phyloP scores from a whole-genome alignment of 2,329 filamentous ascomycete genomes.

The Xylariaceae sp. region DNA sequence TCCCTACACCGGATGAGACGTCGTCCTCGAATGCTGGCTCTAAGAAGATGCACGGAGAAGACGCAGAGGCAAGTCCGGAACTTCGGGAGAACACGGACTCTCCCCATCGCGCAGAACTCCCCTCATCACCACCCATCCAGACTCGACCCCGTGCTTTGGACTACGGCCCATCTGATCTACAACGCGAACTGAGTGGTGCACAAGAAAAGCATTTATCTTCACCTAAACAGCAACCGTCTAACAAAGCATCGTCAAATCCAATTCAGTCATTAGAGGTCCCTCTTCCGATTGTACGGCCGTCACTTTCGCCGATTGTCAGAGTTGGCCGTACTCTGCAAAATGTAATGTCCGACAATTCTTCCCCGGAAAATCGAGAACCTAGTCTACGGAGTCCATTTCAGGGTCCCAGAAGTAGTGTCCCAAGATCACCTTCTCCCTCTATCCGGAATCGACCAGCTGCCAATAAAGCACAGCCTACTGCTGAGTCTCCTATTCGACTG shows the following conservation, averaged over 20 bases:
- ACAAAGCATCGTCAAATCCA: constrained; percentile 18
- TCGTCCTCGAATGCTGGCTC: constrained; percentile 35
- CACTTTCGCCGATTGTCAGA: constrained; percentile 53
- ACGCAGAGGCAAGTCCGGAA: constrained; percentile 12
- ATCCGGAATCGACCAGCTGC: constrained; percentile 12
- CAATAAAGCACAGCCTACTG: constrained; percentile 17
- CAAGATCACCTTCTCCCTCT: constrained; percentile 26
- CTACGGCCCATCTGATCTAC: constrained; percentile 21
- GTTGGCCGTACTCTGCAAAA: constrained; percentile 52
- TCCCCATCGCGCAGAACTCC: constrained; percentile 26
- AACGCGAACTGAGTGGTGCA: constrained; percentile 23
- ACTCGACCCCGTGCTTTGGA: constrained; percentile 26
- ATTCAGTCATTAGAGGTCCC: constrained; percentile 24
- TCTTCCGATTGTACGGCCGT: constrained; percentile 21
- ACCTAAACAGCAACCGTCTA: constrained; percentile 19
- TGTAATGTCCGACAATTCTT: constrained; percentile 54
- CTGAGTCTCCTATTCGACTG: constrained; percentile 17
- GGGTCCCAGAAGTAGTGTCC: constrained; percentile 30
- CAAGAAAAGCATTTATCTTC: constrained; percentile 22
- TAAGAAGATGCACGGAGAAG: constrained; percentile 27
- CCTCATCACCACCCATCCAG: constrained; percentile 34
- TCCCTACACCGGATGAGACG: constrained; percentile 51
- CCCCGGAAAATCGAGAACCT: constrained; percentile 47
- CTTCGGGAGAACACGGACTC: constrained; percentile 13
- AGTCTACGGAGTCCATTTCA: constrained; percentile 54